These are phyloP conservation scores for Sindora glabra DNA, from an alignment of 306 rosid genomes.

Conservation along the genomic window DNA sequence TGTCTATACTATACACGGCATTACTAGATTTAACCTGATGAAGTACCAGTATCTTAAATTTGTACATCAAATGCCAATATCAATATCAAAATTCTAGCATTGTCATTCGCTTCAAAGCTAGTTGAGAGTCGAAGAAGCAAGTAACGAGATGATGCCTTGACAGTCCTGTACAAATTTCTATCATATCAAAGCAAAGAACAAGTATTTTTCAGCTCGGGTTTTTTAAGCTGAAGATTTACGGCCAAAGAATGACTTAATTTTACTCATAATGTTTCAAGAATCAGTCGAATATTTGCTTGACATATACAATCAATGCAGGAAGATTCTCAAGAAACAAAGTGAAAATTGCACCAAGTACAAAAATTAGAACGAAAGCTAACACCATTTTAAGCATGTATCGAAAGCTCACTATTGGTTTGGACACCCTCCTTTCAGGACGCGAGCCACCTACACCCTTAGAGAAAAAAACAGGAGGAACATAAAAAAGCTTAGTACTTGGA, in stretches of 20 bases:
- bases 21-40: no score
- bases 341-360: slow-evolving; percentile 53
- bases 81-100: no score
- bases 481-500: background rate
- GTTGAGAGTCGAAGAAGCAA: background rate
- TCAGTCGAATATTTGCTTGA: slow-evolving; percentile 19
- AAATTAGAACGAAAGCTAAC: slow-evolving; percentile 49
- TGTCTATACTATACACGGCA: no score
- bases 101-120: background rate
- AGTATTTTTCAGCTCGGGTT: no score
- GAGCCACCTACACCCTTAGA: slow-evolving; percentile 31
- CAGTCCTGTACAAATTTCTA: background rate
- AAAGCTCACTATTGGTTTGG: slow-evolving; percentile 27
- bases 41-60: no score
- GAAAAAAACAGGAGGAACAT: background rate
- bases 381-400: slow-evolving; percentile 45
- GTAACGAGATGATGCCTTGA: background rate
- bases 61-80: no score
- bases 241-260: background rate
- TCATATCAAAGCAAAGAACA: background rate
- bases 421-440: slow-evolving; percentile 8
- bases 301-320: slow-evolving; percentile 38
- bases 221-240: no score
- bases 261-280: background rate
- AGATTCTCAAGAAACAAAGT: slow-evolving; percentile 67